phyloP scores from a whole-genome alignment of 2,329 filamentous ascomycete genomes.

The Pestalotiopsis sp. region DNA sequence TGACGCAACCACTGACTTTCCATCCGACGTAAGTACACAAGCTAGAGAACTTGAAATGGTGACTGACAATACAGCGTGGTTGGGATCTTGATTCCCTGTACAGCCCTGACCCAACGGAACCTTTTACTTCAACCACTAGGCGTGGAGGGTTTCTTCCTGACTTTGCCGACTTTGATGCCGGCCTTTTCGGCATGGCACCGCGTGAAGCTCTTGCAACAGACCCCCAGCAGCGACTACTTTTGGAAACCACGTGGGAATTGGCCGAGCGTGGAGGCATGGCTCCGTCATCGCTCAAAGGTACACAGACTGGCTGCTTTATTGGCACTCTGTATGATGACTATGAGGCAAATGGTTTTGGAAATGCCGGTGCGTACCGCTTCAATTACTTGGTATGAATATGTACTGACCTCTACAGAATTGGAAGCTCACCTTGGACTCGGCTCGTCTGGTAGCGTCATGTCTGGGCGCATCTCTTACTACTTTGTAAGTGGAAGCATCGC shows the following conservation, averaged over 20 bases:
- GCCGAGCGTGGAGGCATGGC: slow-evolving; percentile 11
- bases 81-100: slow-evolving; percentile 7
- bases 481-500: neutral
- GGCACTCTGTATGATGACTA: slow-evolving; percentile 11
- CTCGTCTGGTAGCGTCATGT: slow-evolving; percentile 6
- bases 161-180: slow-evolving; percentile 11
- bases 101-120: slow-evolving; percentile 6
- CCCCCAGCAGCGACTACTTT: slow-evolving; percentile 10
- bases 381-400: neutral
- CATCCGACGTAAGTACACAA: slow-evolving; percentile 7
- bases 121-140: slow-evolving; percentile 9
- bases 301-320: slow-evolving; percentile 10
- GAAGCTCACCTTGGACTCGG: slow-evolving; percentile 10
- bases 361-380: neutral
- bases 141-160: slow-evolving; percentile 7
- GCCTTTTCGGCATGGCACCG: slow-evolving; percentile 8
- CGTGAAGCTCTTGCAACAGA: slow-evolving; percentile 9
- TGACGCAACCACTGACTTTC: slow-evolving; percentile 10
- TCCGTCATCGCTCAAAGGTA: slow-evolving; percentile 7
- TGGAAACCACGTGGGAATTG: slow-evolving; percentile 12
- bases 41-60: neutral
- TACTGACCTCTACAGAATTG: slow-evolving; percentile 7
- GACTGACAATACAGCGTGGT: slow-evolving; percentile 9
- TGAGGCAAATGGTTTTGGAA: slow-evolving; percentile 10
- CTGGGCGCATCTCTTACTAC: slow-evolving; percentile 12